Percentiles rank a stretch among this genome's conserved stretches.
Conservation (phyloP, 257 asterid species). For the Cinchona pubescens region DNA sequence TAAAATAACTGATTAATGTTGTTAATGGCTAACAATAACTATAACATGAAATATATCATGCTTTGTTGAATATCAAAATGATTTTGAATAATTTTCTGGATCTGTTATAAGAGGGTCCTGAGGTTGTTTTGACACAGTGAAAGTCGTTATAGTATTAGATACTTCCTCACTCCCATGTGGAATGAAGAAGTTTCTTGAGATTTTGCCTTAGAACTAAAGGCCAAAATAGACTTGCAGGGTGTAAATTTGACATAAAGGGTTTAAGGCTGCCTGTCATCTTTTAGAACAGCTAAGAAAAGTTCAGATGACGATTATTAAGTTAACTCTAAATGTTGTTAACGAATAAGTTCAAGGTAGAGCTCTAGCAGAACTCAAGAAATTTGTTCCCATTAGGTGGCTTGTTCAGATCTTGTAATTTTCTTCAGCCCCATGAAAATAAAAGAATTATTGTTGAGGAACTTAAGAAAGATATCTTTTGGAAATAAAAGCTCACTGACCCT, state of each 20-base stretch:
- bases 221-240: not conserved
- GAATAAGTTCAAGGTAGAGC: not conserved
- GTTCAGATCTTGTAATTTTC: not conserved
- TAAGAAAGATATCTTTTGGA: not conserved
- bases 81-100: not conserved
- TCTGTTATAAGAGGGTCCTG: not conserved
- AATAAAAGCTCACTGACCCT: not conserved
- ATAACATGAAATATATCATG: not conserved
- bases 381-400: not conserved
- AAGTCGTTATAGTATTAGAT: not conserved
- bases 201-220: not conserved
- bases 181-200: not conserved
- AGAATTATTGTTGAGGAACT: not conserved
- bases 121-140: not conserved
- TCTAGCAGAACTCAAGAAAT: not conserved
- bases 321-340: not conserved
- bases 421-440: not conserved
- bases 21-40: not conserved
- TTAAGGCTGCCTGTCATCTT: not conserved
- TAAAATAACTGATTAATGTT: not conserved
- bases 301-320: not conserved
- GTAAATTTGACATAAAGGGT: not conserved
- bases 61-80: not conserved
- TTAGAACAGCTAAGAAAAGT: not conserved
- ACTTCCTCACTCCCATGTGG: not conserved